Conservation (phyloP, 768 basidiomycete species). For the Amanita pallidorosea region DNA sequence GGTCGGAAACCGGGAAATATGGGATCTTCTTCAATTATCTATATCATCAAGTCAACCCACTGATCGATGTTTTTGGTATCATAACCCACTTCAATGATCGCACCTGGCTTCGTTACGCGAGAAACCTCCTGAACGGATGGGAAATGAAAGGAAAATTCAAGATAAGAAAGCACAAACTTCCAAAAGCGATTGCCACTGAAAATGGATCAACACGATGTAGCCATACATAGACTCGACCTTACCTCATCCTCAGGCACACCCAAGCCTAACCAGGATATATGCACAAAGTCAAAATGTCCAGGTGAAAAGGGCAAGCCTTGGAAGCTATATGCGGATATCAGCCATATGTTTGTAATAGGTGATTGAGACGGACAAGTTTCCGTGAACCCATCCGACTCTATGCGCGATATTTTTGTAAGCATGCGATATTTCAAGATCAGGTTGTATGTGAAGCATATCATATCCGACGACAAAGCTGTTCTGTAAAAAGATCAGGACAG, state of each 20-base stretch:
- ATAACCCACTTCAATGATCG: constrained; percentile 46
- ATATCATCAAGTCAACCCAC: not conserved
- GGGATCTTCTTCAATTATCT: constrained; percentile 69
- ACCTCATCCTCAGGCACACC: constrained; percentile 67
- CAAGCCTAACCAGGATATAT: constrained; percentile 52
- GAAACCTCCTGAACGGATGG: constrained; percentile 42
- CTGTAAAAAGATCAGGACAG: constrained; percentile 19
- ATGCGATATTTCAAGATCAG: constrained; percentile 27
- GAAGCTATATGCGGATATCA: constrained; percentile 28
- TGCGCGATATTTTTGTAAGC: constrained; percentile 29
- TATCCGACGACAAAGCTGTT: constrained; percentile 46
- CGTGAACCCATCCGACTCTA: constrained; percentile 57
- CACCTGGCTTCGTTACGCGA: constrained; percentile 54
- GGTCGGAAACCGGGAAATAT: constrained; percentile 48
- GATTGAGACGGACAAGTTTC: constrained; percentile 42
- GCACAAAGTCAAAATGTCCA: constrained; percentile 53
- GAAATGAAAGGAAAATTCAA: not conserved
- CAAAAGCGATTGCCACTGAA: constrained; percentile 54
- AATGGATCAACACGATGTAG: constrained; percentile 5
- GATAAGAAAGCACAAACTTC: constrained; percentile 31
- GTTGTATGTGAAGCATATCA: constrained; percentile 47
- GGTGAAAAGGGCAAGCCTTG: constrained; percentile 52
- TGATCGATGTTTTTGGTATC: not conserved
- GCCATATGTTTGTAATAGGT: not conserved
- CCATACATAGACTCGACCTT: not conserved